Evolutionary conservation across 306 rosid genomes (phyloP).

Genomic region (Citrullus colocynthis): DNA sequence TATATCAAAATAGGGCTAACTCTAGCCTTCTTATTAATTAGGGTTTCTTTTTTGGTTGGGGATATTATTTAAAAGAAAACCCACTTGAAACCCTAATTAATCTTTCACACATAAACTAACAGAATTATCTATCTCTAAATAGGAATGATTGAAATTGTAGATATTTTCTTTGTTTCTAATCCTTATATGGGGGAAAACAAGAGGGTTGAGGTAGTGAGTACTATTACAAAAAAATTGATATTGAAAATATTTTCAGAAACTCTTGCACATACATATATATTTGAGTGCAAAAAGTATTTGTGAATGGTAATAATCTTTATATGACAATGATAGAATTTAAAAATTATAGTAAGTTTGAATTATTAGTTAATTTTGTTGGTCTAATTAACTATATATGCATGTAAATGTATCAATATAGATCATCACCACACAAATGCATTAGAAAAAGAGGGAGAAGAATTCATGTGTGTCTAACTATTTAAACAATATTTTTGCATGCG

Average conservation of each 20-base stretch:
- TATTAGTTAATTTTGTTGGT: no score
- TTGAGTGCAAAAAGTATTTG: no score
- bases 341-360: no score
- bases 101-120: background rate
- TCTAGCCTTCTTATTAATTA: background rate
- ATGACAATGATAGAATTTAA: background rate
- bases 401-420: background rate
- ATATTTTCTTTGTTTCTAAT: background rate
- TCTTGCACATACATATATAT: no score
- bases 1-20: background rate
- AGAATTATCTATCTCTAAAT: background rate
- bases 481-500: background rate
- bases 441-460: background rate
- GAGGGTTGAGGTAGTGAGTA: no score
- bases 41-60: background rate
- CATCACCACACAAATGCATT: background rate
- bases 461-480: background rate
- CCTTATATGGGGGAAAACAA: background rate
- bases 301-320: no score
- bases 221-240: no score
- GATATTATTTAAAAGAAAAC: background rate
- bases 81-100: background rate
- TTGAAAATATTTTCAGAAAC: no score
- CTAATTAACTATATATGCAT: background rate
- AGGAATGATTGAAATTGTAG: background rate